Percentiles rank a stretch among this genome's conserved stretches.
Evolutionary conservation across 2,329 filamentous ascomycete species (phyloP).

Genomic region (Xylariaceae sp.): DNA sequence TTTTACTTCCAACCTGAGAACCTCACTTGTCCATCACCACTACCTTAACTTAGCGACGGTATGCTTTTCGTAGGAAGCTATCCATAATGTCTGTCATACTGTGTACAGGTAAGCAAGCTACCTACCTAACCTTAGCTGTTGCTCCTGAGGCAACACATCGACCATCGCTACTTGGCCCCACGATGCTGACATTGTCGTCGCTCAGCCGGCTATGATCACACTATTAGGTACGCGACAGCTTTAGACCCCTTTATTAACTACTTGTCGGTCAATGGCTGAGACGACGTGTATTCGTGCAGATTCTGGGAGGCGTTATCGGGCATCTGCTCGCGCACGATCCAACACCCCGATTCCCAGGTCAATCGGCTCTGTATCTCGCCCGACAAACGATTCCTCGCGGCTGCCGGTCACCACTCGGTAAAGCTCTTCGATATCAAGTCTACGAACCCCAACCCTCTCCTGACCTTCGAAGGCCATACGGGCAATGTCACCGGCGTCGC

Average conservation of each 20-base stretch:
- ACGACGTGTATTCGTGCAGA: slow-evolving; percentile 8
- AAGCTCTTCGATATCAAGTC: slow-evolving; percentile 99
- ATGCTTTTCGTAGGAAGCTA: slow-evolving; percentile 2
- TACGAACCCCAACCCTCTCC: slow-evolving; percentile 87
- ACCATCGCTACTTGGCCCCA: no score
- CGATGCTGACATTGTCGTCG: no score
- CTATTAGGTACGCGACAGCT: slow-evolving; percentile 48
- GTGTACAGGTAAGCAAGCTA: slow-evolving; percentile 48
- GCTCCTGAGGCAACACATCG: slow-evolving; percentile 5
- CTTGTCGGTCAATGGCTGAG: background rate
- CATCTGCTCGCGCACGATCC: slow-evolving; percentile 96
- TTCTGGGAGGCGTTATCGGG: slow-evolving; percentile 99
- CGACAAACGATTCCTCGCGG: slow-evolving; percentile 92
- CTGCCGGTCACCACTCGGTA: slow-evolving; percentile 72
- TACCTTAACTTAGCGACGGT: slow-evolving; percentile 3
- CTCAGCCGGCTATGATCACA: slow-evolving; percentile 57
- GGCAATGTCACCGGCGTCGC: slow-evolving; percentile 94
- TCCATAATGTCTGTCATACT: slow-evolving; percentile 61
- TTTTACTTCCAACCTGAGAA: no score
- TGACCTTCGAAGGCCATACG: slow-evolving; percentile 93
- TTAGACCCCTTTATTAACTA: no score
- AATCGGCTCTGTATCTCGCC: slow-evolving; percentile 98
- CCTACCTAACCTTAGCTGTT: background rate
- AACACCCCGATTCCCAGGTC: slow-evolving; percentile 96
- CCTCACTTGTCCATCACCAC: no score